Evolutionary conservation across 2,329 filamentous ascomycete species (phyloP).

Genomic region (Talaromyces piceae): DNA sequence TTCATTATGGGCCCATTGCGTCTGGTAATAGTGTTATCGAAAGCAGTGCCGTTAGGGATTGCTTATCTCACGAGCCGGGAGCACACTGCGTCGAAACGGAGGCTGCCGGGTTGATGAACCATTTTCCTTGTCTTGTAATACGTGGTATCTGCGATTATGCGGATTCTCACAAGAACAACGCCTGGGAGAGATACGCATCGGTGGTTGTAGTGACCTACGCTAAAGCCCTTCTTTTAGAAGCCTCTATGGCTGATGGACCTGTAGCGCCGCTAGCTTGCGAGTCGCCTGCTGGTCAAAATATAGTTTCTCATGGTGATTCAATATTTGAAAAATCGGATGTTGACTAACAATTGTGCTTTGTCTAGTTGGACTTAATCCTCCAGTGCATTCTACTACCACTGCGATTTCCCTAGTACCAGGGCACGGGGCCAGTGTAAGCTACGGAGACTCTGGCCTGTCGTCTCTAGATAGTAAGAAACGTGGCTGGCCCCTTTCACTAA

Average conservation of each 20-base stretch:
- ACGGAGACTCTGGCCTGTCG: too few relatives aligned
- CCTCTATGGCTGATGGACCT: neutral
- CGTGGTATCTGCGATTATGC: constrained; percentile 15
- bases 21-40: constrained; percentile 17
- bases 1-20: constrained; percentile 19
- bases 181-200: constrained; percentile 13
- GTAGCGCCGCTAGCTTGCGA: neutral
- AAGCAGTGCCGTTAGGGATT: constrained; percentile 11
- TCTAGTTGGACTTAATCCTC: neutral
- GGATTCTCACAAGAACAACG: constrained; percentile 14
- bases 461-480: too few relatives aligned
- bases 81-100: constrained; percentile 4
- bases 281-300: neutral
- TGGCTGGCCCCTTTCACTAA: too few relatives aligned
- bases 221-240: constrained; percentile 6
- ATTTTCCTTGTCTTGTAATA: constrained; percentile 14
- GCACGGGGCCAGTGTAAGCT: constrained; percentile 12
- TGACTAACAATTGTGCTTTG: neutral
- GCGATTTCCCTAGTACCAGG: constrained; percentile 12
- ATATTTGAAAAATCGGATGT: neutral
- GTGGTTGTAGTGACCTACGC: constrained; percentile 13
- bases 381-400: neutral
- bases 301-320: neutral
- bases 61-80: constrained; percentile 1
- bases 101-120: constrained; percentile 9